A percentile compares a stretch with the other conserved stretches of the same genome.
Evolutionary conservation across 352 stramenopile genomes (phyloP).

Genomic region (Phytopythium litorale): DNA sequence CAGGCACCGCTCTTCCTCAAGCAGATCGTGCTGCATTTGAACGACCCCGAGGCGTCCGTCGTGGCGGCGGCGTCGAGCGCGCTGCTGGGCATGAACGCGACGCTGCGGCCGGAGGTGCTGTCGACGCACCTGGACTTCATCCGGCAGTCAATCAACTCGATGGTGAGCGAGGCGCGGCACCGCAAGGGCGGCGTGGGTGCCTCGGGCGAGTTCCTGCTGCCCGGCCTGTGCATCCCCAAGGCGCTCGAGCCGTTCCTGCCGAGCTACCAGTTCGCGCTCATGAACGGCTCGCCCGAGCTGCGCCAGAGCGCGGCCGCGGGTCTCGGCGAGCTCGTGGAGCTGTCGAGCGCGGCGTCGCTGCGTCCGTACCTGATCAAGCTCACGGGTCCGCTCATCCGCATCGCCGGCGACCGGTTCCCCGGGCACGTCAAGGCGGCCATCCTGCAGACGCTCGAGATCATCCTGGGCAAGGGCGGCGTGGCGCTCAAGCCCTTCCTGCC

Average conservation of each 20-base stretch:
- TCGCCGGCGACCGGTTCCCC: constrained; percentile 98
- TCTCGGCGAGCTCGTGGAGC: constrained; percentile 95
- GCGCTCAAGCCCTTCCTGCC: constrained; percentile 99
- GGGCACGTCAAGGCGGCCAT: constrained; percentile 98
- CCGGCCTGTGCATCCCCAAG: constrained; percentile 79
- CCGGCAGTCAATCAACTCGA: constrained; percentile 94
- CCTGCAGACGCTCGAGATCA: constrained; percentile 94
- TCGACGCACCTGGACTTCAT: constrained; percentile 97
- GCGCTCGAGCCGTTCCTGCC: constrained; percentile 96
- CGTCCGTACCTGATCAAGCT: constrained; percentile 98
- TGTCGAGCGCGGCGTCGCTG: constrained; percentile 85
- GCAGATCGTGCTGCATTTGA: constrained; percentile 95
- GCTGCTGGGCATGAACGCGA: constrained; percentile 90
- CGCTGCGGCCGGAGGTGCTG: constrained; percentile 91
- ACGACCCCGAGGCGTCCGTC: constrained; percentile 89
- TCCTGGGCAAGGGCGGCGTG: constrained; percentile 95
- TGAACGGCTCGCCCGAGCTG: constrained; percentile 91
- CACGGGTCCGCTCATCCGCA: constrained; percentile 96
- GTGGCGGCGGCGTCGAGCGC: constrained; percentile 88
- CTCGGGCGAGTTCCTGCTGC: constrained; percentile 72
- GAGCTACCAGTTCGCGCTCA: constrained; percentile 97
- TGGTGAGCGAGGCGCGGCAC: constrained; percentile 95
- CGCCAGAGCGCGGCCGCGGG: constrained; percentile 91
- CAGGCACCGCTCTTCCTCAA: constrained; percentile 95
- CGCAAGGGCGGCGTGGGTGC: constrained; percentile 88